Percentiles rank a stretch among this genome's conserved stretches.
Evolutionary conservation across 768 basidiomycete genomes (phyloP).

Genomic region (Pleurotus pulmonarius): DNA sequence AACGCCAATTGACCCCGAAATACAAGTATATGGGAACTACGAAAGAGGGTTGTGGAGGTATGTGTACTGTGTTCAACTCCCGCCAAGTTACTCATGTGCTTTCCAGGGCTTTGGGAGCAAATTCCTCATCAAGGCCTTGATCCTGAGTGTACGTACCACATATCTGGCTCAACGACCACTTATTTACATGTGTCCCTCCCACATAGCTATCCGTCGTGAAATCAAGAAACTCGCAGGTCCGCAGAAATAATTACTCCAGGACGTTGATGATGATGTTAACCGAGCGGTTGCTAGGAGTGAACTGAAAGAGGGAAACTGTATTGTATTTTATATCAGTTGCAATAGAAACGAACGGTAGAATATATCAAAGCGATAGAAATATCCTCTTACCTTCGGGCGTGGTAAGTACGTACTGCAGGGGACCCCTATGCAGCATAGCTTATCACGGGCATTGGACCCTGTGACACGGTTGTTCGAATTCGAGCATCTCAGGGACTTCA

Average conservation of each 20-base stretch:
- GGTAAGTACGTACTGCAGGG: no score
- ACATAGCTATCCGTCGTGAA: constrained; percentile 44
- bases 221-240: constrained; percentile 38
- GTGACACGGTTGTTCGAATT: no score
- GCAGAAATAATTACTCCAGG: neutral
- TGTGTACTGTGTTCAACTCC: neutral
- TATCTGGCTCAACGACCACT: neutral
- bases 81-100: constrained; percentile 31
- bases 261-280: no score
- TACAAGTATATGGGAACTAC: constrained; percentile 79
- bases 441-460: no score
- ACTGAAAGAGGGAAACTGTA: no score
- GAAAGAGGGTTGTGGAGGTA: constrained; percentile 46
- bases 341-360: no score
- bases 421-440: no score
- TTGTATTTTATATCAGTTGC: no score
- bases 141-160: constrained; percentile 54
- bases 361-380: no score
- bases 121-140: constrained; percentile 82
- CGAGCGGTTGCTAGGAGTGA: no score
- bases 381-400: no score
- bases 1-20: constrained; percentile 75
- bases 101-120: constrained; percentile 71
- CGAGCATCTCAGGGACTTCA: no score
- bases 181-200: neutral